Conservation (phyloP, 345 rosid genomes). For the Lepidium aucheri region DNA sequence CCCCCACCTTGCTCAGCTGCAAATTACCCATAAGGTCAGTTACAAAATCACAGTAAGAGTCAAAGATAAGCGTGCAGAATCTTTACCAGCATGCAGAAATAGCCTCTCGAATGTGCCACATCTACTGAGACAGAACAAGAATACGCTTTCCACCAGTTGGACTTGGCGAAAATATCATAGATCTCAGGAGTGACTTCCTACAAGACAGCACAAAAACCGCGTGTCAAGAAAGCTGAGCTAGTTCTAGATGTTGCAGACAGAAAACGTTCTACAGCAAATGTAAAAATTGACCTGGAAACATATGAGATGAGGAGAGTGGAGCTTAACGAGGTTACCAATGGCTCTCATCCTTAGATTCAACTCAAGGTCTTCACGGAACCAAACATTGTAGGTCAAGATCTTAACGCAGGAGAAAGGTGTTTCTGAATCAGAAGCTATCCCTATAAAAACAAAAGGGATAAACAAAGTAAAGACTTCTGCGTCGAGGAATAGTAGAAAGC, state of each 20-base stretch:
- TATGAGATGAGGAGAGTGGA: constrained; percentile 81
- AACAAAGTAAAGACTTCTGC: background rate
- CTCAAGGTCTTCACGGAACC: constrained; percentile 95
- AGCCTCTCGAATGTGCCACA: constrained; percentile 37
- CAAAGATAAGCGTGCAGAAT: background rate
- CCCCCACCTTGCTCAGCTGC: constrained; percentile 81
- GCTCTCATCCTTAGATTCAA: constrained; percentile 72
- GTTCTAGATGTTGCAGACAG: background rate
- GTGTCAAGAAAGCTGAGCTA: background rate
- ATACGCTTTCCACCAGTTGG: constrained; percentile 87
- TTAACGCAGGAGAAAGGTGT: constrained; percentile 37
- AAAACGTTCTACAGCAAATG: background rate
- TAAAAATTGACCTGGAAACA: constrained; percentile 72
- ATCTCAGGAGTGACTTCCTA: constrained; percentile 87
- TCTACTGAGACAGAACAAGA: constrained; percentile 52
- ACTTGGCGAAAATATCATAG: constrained; percentile 46
- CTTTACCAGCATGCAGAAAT: constrained; percentile 82
- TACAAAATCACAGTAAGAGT: background rate
- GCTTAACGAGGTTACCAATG: constrained; percentile 59
- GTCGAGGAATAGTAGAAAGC: background rate
- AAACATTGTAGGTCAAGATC: constrained; percentile 88
- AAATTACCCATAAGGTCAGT: constrained; percentile 1
- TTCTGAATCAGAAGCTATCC: constrained; percentile 35
- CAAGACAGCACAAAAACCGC: constrained; percentile 5
- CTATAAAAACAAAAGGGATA: constrained; percentile 7